Evolutionary conservation across 2,329 filamentous ascomycete genomes (phyloP).

Genomic region (Curvularia spicifera): DNA sequence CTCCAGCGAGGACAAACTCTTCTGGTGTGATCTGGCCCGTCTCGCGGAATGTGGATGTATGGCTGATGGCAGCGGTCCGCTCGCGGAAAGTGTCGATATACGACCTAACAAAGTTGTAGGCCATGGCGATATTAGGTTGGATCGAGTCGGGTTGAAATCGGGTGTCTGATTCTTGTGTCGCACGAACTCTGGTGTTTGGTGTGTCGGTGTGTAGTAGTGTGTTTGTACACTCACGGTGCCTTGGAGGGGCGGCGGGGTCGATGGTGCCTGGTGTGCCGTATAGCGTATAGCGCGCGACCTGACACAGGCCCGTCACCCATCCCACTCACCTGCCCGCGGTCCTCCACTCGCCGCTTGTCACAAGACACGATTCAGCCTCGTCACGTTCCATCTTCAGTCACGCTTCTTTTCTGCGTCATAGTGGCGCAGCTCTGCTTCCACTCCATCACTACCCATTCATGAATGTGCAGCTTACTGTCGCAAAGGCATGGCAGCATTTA

Average conservation of each 20-base stretch:
- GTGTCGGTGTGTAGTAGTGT: slow-evolving; percentile 7
- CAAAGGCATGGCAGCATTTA: neutral
- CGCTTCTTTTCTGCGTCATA: neutral
- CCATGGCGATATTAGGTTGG: slow-evolving; percentile 63
- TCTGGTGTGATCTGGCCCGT: slow-evolving; percentile 97
- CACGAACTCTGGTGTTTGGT: neutral
- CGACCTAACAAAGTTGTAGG: slow-evolving; percentile 78
- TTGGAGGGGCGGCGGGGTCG: slow-evolving; percentile 8
- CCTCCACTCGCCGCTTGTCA: slow-evolving; percentile 3
- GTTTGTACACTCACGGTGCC: slow-evolving; percentile 1
- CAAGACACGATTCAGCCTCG: slow-evolving; percentile 1
- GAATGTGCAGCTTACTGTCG: neutral
- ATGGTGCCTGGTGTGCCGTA: slow-evolving; percentile 12
- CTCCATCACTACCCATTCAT: neutral
- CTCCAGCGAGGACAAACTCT: slow-evolving; percentile 93
- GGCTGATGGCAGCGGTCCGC: slow-evolving; percentile 84
- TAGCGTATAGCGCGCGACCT: slow-evolving; percentile 4
- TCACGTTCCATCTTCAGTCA: slow-evolving; percentile 3
- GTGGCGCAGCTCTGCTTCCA: neutral
- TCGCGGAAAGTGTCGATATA: slow-evolving; percentile 92
- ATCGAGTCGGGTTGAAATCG: neutral
- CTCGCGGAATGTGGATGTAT: slow-evolving; percentile 90
- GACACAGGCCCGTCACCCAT: slow-evolving; percentile 14
- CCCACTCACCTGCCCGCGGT: slow-evolving; percentile 6
- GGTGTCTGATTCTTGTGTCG: neutral